Base-by-base conservation (phyloP, 2,329 filamentous ascomycete species). In the Thelonectria blattea region DNA sequence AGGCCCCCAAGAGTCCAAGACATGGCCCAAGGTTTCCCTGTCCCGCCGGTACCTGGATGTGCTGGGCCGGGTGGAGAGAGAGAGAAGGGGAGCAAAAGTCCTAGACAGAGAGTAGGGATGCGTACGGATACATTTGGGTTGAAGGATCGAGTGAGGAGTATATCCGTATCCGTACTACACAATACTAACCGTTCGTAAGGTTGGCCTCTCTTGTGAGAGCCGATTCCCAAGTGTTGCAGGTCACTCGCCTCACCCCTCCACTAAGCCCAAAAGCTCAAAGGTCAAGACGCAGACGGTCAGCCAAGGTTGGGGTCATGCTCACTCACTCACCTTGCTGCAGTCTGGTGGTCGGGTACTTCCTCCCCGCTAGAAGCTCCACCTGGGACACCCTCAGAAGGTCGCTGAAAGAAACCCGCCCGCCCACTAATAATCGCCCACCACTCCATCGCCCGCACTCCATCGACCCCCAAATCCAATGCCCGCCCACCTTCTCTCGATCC, bases 31-130 rank as follows among this genome's bases (percentile, higher is more conserved):
- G 43, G 52, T 27, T 37, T 47, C 47, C 52, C 42, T 41, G 39
- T 34, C 43, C 45, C 34, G 52, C 20, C 41, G 43, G 52, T 55
- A 55, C 52, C 52, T 55, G 52, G 20, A 48, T 27, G 52, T 42
- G n/a, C 27, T 30, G 27, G 27, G 27, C 27, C 27, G 27, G 27
- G 27, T 34, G 32, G 42, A 54, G 42, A 45, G 10, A 30, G 17
- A 12, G 18, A 54, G 42, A 45, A 5, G 18, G 17, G 9, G 18
- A 32, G 50, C 18, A 34, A 18, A 34, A 50, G 47, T 37, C 34
- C 34, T 37, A 37, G 34, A 37, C 34, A 37, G 34, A 37, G 30
- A n/a, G 12, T 24, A 41, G 27, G 27, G 27, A 30, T 30, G 8
- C 8, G 5, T 10, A 9, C 8, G 27, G 2, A 10, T 7, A 30